Evolutionary conservation across 2,329 filamentous ascomycete genomes (phyloP), one percentile per base, ranked within the genome.

Genomic region (Pseudogymnoascus destructans): DNA sequence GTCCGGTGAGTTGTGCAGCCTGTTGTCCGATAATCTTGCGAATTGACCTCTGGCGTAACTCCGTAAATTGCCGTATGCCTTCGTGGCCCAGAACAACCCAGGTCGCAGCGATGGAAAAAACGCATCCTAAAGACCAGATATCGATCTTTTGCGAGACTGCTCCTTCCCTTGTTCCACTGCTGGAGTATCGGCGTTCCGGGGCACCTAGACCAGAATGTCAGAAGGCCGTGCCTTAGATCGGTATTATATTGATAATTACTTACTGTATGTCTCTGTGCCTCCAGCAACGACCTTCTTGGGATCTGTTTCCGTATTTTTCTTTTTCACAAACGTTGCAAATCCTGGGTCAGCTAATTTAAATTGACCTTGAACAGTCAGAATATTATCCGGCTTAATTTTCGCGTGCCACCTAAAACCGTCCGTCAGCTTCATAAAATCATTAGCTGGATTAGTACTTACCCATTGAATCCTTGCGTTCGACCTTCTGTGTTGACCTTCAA

Each of bases 301-400:
- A 13, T 23, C 54, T 23, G 33, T 21, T 27, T 55, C 35, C 1
- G 15, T 17, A 3, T 63, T 61, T 21, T 59, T 59, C 6, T 63
- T 61, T 21, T 59, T 58, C 7, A 59, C 35, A 23, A 71, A 70
- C 21, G 58, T 64, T 0, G 70, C 66, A 57, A 70, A 71, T 0
- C 72, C 72, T 5, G 67, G 69, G 58, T 73, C 73, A 1, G 71
- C 70, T 0, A 74, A 63, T 59, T 73, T 73, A 57, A 70, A 71
- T 1, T 66, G 57, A 3, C 63, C 67, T 2, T 64, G 52, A 0
- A 73, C 66, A 1, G 59, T 42, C 4, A 71, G 58, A 8, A 71
- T 70, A 38, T 71, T 71, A 35, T 67, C 67, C 1, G 70, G 70
- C 35, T 70, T 71, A 35, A 71, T 66, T 42, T 71, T 67, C 8